A percentile compares a stretch with the other conserved stretches of the same genome.
phyloP scores from a whole-genome alignment of 2,329 filamentous ascomycete genomes.

The Cadophora luteo-olivacea region DNA sequence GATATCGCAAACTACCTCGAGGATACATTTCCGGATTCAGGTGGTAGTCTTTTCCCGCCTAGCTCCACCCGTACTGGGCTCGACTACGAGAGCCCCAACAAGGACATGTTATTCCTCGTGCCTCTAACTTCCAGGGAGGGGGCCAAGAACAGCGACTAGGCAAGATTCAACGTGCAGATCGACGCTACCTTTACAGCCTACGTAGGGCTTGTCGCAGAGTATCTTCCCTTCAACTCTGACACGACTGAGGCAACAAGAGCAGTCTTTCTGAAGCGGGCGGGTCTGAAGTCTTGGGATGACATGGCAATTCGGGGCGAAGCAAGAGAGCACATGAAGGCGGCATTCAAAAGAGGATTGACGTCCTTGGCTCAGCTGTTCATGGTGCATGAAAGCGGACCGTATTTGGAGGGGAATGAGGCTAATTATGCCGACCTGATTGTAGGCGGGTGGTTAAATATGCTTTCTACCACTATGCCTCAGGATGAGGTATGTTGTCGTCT shows the following conservation, averaged over 20 bases:
- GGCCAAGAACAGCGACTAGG: slow-evolving; percentile 45
- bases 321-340: background rate
- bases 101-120: slow-evolving; percentile 42
- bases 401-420: slow-evolving; percentile 37
- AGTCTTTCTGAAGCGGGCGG: slow-evolving; percentile 7
- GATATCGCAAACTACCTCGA: slow-evolving; percentile 59
- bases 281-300: slow-evolving; percentile 56
- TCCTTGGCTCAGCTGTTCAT: slow-evolving; percentile 45
- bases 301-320: slow-evolving; percentile 27
- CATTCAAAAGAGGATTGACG: slow-evolving; percentile 48
- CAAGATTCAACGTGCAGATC: slow-evolving; percentile 59
- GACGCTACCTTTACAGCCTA: slow-evolving; percentile 60
- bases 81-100: slow-evolving; percentile 47
- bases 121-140: slow-evolving; percentile 46
- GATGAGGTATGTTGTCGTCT: slow-evolving; percentile 5
- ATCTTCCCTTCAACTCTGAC: slow-evolving; percentile 47
- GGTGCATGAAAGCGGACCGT: slow-evolving; percentile 44
- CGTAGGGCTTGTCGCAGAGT: slow-evolving; percentile 48
- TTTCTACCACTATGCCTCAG: slow-evolving; percentile 17
- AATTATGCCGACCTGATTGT: slow-evolving; percentile 53
- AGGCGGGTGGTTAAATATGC: slow-evolving; percentile 50
- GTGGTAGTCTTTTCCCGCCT: slow-evolving; percentile 16
- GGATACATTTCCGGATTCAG: slow-evolving; percentile 10
- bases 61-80: slow-evolving; percentile 38
- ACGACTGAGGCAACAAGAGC: slow-evolving; percentile 2